Percentiles rank a stretch among this genome's conserved stretches.
phyloP scores from a whole-genome alignment of 495 filamentous ascomycete genomes.

The Aspergillus campestris region DNA sequence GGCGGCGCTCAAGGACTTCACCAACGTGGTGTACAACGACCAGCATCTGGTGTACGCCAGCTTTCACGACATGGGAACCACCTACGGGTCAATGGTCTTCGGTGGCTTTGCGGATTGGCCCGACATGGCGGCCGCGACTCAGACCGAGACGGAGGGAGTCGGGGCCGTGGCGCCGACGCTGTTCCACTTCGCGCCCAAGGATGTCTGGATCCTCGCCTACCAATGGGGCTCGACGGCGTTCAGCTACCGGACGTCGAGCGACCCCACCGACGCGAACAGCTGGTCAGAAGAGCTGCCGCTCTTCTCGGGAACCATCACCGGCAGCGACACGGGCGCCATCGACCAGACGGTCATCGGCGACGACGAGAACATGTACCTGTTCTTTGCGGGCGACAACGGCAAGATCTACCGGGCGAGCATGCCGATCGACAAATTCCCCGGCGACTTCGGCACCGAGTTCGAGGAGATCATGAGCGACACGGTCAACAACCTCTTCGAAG shows the following conservation, averaged over 20 bases:
- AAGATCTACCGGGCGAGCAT: conserved; percentile 54
- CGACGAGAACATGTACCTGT: conserved; percentile 49
- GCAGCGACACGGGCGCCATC: conserved; percentile 41
- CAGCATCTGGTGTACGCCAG: conserved; percentile 49
- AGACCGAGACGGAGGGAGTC: conserved; percentile 36
- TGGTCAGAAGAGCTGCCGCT: conserved; percentile 48
- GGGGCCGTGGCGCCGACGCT: conserved; percentile 51
- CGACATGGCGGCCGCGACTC: conserved; percentile 43
- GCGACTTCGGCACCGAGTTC: conserved; percentile 42
- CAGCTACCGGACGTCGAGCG: conserved; percentile 48
- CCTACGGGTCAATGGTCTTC: conserved; percentile 51
- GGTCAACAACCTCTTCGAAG: conserved; percentile 51
- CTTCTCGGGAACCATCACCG: conserved; percentile 45
- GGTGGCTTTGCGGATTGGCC: conserved; percentile 46
- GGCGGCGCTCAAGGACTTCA: conserved; percentile 53
- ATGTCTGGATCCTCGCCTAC: conserved; percentile 51
- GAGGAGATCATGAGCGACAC: conserved; percentile 43
- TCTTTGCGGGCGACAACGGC: conserved; percentile 59
- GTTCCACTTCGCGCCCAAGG: conserved; percentile 54
- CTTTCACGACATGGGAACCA: conserved; percentile 24
- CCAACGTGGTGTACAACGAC: conserved; percentile 41
- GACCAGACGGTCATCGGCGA: conserved; percentile 57
- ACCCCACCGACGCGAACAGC: conserved; percentile 47
- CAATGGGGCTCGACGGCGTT: conserved; percentile 53
- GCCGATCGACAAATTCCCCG: conserved; percentile 51